Percentiles rank a stretch among this genome's conserved stretches.
phyloP scores from a whole-genome alignment of 371 early-diverging fungal species.

The Saksenaea vasiformis region DNA sequence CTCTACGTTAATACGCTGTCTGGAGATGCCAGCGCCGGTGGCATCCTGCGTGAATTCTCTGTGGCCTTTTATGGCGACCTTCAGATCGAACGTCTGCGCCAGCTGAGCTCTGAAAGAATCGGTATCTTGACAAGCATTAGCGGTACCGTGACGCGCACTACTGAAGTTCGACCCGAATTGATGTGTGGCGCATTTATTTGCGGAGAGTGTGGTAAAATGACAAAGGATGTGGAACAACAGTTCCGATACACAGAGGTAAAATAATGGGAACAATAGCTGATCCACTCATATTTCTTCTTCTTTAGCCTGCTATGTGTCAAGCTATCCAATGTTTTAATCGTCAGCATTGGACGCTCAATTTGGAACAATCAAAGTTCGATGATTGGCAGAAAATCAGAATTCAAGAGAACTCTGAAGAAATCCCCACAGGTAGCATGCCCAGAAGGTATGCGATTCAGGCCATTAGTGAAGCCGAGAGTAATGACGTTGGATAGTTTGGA shows the following conservation, averaged over 20 bases:
- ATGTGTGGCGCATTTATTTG: conserved; percentile 93
- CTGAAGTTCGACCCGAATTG: conserved; percentile 98
- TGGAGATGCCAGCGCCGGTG: conserved; percentile 23
- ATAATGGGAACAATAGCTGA: background rate
- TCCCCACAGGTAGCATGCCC: conserved; percentile 98
- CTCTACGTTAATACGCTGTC: conserved; percentile 47
- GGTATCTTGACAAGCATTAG: conserved; percentile 89
- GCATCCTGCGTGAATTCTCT: conserved; percentile 63
- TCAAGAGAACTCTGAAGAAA: conserved; percentile 98
- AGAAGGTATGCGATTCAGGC: conserved; percentile 60
- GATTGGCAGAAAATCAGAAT: conserved; percentile 99
- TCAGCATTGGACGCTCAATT: conserved; percentile 77
- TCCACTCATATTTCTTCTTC: background rate
- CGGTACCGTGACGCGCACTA: conserved; percentile 98
- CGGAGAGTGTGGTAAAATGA: conserved; percentile 83
- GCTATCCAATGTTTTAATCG: conserved; percentile 91
- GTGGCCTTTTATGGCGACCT: conserved; percentile 80
- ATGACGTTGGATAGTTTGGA: conserved; percentile 71
- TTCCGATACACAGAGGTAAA: conserved; percentile 94
- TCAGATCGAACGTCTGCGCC: conserved; percentile 73
- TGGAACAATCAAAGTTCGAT: conserved; percentile 89
- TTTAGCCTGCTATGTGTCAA: conserved; percentile 90
- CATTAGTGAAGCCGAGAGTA: background rate
- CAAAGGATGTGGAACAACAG: conserved; percentile 91
- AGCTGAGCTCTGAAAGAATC: conserved; percentile 84